Evolutionary conservation across 352 stramenopile genomes (phyloP).

Genomic region (Discostella stelligera): DNA sequence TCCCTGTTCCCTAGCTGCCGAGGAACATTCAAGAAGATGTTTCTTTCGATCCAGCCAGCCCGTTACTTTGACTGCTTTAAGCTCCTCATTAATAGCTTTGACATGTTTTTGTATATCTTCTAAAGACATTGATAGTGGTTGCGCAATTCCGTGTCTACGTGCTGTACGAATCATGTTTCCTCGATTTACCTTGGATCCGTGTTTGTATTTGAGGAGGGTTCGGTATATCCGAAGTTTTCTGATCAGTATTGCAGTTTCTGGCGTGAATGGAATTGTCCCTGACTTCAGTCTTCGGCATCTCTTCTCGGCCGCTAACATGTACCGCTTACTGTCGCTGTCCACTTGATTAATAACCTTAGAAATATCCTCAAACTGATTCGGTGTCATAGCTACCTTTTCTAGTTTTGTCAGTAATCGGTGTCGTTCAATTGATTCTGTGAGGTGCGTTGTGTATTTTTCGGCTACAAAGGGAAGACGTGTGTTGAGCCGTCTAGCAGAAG

Average conservation of each 20-base stretch:
- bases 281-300: slow-evolving; percentile 28
- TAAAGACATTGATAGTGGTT: too few relatives aligned
- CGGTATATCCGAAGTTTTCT: neutral
- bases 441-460: neutral
- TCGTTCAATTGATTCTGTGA: neutral
- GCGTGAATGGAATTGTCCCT: neutral
- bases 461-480: neutral
- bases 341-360: neutral
- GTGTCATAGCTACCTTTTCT: neutral
- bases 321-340: slow-evolving; percentile 19
- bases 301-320: slow-evolving; percentile 26
- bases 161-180: neutral
- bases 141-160: too few relatives aligned
- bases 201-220: neutral
- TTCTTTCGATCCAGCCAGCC: too few relatives aligned
- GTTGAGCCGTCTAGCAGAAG: slow-evolving; percentile 3
- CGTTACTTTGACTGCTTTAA: too few relatives aligned
- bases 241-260: slow-evolving; percentile 4
- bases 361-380: too few relatives aligned
- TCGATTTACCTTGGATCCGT: neutral
- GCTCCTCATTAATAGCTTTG: too few relatives aligned
- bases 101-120: too few relatives aligned
- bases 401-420: neutral
- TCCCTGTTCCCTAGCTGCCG: too few relatives aligned
- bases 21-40: too few relatives aligned